phyloP scores from a whole-genome alignment of 257 asterid species.

The Solanum gandarillasii region DNA sequence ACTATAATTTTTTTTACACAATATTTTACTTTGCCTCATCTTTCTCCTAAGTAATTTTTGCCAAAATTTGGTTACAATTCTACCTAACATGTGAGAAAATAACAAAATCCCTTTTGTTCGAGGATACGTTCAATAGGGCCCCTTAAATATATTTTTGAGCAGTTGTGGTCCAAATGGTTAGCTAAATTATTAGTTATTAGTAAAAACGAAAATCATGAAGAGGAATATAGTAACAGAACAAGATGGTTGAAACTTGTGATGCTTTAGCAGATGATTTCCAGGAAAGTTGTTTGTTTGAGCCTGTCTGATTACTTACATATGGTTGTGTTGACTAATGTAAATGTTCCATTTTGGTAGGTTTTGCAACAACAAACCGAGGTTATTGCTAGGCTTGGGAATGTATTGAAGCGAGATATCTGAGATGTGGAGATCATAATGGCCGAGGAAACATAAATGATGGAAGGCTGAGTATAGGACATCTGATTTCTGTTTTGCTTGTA shows the following conservation, averaged over 20 bases:
- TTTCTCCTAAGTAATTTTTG: too few relatives aligned
- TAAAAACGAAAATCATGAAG: background rate
- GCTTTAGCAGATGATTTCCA: background rate
- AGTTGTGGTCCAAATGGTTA: too few relatives aligned
- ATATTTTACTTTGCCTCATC: too few relatives aligned
- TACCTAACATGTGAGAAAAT: too few relatives aligned
- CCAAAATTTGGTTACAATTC: too few relatives aligned
- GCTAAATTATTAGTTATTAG: too few relatives aligned
- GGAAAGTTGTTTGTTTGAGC: background rate
- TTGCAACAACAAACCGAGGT: slow-evolving; percentile 89
- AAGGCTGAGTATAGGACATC: slow-evolving; percentile 5
- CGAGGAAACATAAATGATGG: slow-evolving; percentile 49
- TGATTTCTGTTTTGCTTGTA: background rate
- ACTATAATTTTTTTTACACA: too few relatives aligned
- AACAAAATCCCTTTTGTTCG: too few relatives aligned
- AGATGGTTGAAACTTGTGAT: background rate
- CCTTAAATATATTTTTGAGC: too few relatives aligned
- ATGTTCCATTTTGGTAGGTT: slow-evolving; percentile 33
- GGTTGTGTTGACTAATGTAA: background rate
- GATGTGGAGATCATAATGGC: slow-evolving; percentile 90
- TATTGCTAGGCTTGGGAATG: slow-evolving; percentile 70
- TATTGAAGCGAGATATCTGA: slow-evolving; percentile 73
- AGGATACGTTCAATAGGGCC: too few relatives aligned
- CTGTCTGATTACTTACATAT: background rate
- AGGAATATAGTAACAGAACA: background rate